Base-by-base conservation (phyloP, 371 early-diverging fungal genomes). In the Zopfochytrium polystomum region DNA sequence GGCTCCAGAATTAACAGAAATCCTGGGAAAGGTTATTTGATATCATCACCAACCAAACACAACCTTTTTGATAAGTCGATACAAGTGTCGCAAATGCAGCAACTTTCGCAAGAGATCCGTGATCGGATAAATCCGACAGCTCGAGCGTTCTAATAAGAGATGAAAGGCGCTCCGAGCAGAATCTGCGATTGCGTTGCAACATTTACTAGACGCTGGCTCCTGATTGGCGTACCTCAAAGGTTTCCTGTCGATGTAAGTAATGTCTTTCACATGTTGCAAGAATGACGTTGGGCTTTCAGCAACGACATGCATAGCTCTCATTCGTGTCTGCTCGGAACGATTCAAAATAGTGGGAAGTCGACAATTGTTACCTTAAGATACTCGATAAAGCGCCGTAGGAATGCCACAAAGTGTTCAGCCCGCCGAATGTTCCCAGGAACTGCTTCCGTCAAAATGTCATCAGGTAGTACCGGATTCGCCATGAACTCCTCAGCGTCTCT, bases 1-100 rank as follows among this genome's bases (percentile, higher is more conserved):
- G 99, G 99, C 75, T 99, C 99, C 35, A 99, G 84, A 56, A 99
- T 92, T 26, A 99, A 77, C 70, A 93, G 75, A 57, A 99, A 99
- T 75, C n/a, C n/a, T n/a, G n/a, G n/a, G n/a, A n/a, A n/a, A n/a
- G n/a, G n/a, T n/a, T n/a, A n/a, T n/a, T n/a, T n/a, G n/a, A n/a
- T n/a, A n/a, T n/a, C n/a, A n/a, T n/a, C n/a, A n/a, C n/a, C n/a
- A n/a, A n/a, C n/a, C n/a, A n/a, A n/a, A n/a, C n/a, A n/a, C n/a
- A n/a, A n/a, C 90, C 99, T 72, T 94, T 91, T 63, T 92, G 91
- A 70, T 99, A 99, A 2, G 97, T 97, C 0, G 96, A 82, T 25
- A 93, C 89, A 13, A 99, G 74, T 0, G 99, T 98, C 1, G 96
- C 98, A 83, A 99, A 95, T 0, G 85, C 82, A 0, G 98, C 98